Conservation (phyloP, 352 stramenopile species). For the Phytophthora citricola region DNA sequence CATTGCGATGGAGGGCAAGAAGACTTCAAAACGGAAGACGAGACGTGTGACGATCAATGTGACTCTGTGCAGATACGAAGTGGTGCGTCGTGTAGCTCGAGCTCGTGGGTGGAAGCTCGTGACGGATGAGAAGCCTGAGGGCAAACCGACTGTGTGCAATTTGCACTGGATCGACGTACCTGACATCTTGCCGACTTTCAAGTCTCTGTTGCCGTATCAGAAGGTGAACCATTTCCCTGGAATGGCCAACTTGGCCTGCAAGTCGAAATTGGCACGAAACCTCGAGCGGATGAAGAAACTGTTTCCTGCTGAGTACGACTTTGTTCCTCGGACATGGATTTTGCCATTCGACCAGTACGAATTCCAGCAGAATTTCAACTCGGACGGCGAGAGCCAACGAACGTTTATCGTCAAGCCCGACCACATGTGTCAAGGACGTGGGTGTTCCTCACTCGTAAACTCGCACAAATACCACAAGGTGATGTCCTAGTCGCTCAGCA, state of each 20-base stretch:
- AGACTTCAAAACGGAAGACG: conserved; percentile 38
- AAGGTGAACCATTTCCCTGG: conserved; percentile 97
- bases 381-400: conserved; percentile 84
- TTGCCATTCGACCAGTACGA: conserved; percentile 94
- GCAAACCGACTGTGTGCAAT: conserved; percentile 80
- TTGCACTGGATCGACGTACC: conserved; percentile 96
- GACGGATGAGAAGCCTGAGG: conserved; percentile 77
- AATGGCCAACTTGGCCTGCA: conserved; percentile 95
- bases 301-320: conserved; percentile 94
- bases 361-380: conserved; percentile 93
- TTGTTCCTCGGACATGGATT: conserved; percentile 97
- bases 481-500: conserved; percentile 90
- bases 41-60: conserved; percentile 76
- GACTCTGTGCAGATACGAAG: conserved; percentile 81
- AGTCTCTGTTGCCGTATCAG: conserved; percentile 91
- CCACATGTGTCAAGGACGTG: conserved; percentile 88
- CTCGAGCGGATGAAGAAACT: conserved; percentile 96
- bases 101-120: conserved; percentile 80
- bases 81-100: conserved; percentile 80
- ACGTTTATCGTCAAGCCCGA: conserved; percentile 98
- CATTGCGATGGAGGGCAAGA: conserved; percentile 29
- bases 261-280: conserved; percentile 95
- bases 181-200: conserved; percentile 91
- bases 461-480: conserved; percentile 89
- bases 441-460: conserved; percentile 94